phyloP scores from a whole-genome alignment of 1,284 basidiomycete species.

The Austropuccinia psidii region DNA sequence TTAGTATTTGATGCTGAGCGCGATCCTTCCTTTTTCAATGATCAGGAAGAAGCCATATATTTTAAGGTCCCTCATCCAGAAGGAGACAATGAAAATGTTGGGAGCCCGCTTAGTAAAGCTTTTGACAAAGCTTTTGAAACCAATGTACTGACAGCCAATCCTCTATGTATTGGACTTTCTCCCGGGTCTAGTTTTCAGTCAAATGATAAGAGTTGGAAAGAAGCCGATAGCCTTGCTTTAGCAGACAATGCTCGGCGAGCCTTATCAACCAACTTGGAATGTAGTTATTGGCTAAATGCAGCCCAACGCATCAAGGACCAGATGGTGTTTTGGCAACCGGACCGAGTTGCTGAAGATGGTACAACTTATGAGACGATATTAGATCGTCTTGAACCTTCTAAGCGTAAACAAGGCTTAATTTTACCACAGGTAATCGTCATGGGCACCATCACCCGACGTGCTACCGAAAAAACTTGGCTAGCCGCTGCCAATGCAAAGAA shows the following conservation, averaged over 20 bases:
- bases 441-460: slow-evolving; percentile 95
- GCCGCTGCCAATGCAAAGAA: slow-evolving; percentile 97
- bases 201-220: neutral
- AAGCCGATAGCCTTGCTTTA: slow-evolving; percentile 18
- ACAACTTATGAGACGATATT: slow-evolving; percentile 25
- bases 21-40: slow-evolving; percentile 57
- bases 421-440: slow-evolving; percentile 93
- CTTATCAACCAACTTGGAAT: slow-evolving; percentile 84
- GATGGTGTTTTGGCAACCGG: slow-evolving; percentile 78
- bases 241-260: slow-evolving; percentile 72
- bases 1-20: slow-evolving; percentile 39
- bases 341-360: slow-evolving; percentile 50
- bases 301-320: slow-evolving; percentile 87
- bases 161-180: slow-evolving; percentile 44
- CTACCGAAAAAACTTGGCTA: slow-evolving; percentile 97
- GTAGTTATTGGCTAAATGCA: slow-evolving; percentile 96
- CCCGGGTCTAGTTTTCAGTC: neutral
- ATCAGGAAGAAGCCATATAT: slow-evolving; percentile 56
- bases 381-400: slow-evolving; percentile 41
- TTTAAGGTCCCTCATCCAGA: slow-evolving; percentile 95
- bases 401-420: slow-evolving; percentile 74
- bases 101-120: slow-evolving; percentile 77
- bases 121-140: slow-evolving; percentile 84
- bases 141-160: slow-evolving; percentile 59
- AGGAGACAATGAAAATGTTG: slow-evolving; percentile 88